phyloP scores from a whole-genome alignment of 2,329 filamentous ascomycete species.

The Venturia effusa region DNA sequence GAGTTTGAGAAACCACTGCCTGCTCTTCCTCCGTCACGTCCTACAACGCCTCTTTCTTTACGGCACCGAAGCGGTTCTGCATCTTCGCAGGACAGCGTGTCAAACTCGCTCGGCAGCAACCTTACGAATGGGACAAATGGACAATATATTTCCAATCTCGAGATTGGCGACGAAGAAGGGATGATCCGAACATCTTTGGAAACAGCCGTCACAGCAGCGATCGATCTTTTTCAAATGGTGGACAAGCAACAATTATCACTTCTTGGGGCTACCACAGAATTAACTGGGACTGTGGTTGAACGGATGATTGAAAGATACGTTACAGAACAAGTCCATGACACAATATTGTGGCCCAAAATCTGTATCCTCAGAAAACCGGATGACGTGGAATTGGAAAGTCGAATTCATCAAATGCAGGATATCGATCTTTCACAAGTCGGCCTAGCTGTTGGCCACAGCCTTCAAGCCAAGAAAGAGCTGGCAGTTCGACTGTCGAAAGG shows the following conservation, averaged over 20 bases:
- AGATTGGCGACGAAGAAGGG: conserved; percentile 82
- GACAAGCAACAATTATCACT: conserved; percentile 92
- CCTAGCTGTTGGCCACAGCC: conserved; percentile 70
- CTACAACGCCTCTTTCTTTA: neutral
- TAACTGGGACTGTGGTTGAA: conserved; percentile 87
- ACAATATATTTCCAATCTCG: conserved; percentile 29
- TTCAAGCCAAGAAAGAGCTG: conserved; percentile 69
- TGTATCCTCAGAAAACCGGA: conserved; percentile 68
- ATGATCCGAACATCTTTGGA: conserved; percentile 81
- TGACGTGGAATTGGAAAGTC: conserved; percentile 77
- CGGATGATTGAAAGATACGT: conserved; percentile 91
- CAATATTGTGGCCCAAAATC: conserved; percentile 71
- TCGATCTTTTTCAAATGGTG: conserved; percentile 90
- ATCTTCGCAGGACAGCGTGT: conserved; percentile 23
- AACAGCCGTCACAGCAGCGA: conserved; percentile 82
- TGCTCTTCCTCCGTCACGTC: conserved; percentile 28
- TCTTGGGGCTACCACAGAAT: conserved; percentile 81
- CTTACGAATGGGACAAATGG: conserved; percentile 17
- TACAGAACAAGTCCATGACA: conserved; percentile 80
- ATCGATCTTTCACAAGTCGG: conserved; percentile 93
- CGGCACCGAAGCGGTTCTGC: conserved; percentile 4
- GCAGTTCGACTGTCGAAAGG: conserved; percentile 65
- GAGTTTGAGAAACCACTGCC: conserved; percentile 79
- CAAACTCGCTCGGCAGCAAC: conserved; percentile 27
- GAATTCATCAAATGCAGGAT: conserved; percentile 85